Evolutionary conservation across 1,284 basidiomycete genomes (phyloP).

Genomic region (Sanguinoderma infundibulare): DNA sequence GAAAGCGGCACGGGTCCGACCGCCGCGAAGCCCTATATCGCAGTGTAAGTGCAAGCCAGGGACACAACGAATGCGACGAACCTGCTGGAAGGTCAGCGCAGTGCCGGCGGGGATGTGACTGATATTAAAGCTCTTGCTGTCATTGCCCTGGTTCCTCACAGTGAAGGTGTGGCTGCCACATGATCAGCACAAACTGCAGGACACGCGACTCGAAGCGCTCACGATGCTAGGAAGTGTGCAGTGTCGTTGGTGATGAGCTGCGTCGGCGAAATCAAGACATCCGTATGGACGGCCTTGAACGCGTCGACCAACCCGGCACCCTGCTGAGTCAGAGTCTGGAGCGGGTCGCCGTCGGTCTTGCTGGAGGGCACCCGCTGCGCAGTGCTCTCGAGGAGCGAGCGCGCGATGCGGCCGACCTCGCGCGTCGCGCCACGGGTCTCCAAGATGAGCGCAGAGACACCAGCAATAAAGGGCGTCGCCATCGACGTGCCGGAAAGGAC

Average conservation of each 20-base stretch:
- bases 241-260: constrained; percentile 76
- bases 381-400: constrained; percentile 64
- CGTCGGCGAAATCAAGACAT: constrained; percentile 59
- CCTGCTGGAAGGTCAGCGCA: constrained; percentile 46
- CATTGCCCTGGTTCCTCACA: constrained; percentile 49
- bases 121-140: constrained; percentile 48
- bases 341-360: constrained; percentile 50
- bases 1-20: constrained; percentile 56
- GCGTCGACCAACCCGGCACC: constrained; percentile 73
- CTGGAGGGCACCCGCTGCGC: constrained; percentile 52
- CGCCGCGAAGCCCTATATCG: constrained; percentile 39
- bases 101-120: constrained; percentile 59
- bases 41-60: constrained; percentile 24
- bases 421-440: constrained; percentile 52
- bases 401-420: constrained; percentile 44
- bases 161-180: constrained; percentile 49
- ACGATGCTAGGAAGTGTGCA: constrained; percentile 53
- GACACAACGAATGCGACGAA: constrained; percentile 23
- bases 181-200: not conserved
- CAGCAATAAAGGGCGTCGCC: constrained; percentile 62
- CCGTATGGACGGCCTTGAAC: constrained; percentile 61
- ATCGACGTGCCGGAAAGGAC: constrained; percentile 50
- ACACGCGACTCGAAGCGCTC: constrained; percentile 30
- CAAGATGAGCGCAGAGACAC: constrained; percentile 67
- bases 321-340: constrained; percentile 65